Evolutionary conservation across 768 basidiomycete genomes (phyloP).

Genomic region (Suillus bovinus): DNA sequence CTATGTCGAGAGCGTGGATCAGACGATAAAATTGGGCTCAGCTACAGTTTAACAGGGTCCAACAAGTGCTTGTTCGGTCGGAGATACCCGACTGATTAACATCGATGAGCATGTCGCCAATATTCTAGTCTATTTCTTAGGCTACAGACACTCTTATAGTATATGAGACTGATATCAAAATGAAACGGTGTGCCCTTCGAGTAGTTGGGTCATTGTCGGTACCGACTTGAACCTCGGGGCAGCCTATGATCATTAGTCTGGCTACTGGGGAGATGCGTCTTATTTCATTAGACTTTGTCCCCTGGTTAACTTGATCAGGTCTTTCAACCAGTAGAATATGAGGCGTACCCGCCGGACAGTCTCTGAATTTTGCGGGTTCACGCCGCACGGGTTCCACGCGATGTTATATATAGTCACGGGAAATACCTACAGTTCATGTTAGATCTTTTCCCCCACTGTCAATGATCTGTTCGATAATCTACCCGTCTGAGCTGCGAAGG

Average conservation of each 20-base stretch:
- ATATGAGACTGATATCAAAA: background rate
- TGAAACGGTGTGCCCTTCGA: background rate
- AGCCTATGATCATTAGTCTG: background rate
- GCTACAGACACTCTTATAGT: background rate
- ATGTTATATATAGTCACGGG: slow-evolving; percentile 1
- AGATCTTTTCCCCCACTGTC: no score
- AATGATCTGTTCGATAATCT: background rate
- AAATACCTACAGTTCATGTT: no score
- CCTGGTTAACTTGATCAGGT: no score
- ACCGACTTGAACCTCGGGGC: no score
- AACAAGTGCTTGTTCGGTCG: slow-evolving; percentile 17
- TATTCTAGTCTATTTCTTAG: background rate
- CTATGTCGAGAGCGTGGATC: slow-evolving; percentile 30
- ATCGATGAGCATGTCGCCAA: background rate
- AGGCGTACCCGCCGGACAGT: no score
- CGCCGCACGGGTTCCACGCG: background rate
- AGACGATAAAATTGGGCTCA: slow-evolving; percentile 3
- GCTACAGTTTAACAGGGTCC: background rate
- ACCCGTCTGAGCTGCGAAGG: background rate
- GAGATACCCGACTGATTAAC: slow-evolving; percentile 25
- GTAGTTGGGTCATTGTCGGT: background rate
- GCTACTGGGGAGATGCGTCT: background rate
- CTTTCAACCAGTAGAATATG: no score
- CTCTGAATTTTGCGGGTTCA: background rate
- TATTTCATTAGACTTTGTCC: no score